Evolutionary conservation across 129 eudicot genomes (phyloP).

Genomic region (Kitagawia praeruptora): DNA sequence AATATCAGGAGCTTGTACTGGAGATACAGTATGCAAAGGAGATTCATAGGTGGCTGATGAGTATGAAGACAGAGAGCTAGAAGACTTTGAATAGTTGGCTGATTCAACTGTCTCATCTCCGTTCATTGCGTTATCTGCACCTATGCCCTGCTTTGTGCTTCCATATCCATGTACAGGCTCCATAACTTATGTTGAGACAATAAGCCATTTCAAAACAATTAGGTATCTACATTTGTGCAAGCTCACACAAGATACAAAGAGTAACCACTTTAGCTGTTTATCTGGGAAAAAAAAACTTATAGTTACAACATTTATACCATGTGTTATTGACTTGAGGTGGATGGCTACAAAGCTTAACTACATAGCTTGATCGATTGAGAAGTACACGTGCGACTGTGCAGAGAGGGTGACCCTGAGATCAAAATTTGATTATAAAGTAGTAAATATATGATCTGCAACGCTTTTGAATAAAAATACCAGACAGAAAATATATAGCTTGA

Average conservation of each 20-base stretch:
- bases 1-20: constrained; percentile 41
- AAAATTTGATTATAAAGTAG: not conserved
- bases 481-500: no score
- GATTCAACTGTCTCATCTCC: constrained; percentile 9
- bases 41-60: constrained; percentile 34
- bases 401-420: constrained; percentile 7
- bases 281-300: not conserved
- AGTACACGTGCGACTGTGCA: not conserved
- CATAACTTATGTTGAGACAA: not conserved
- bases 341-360: not conserved
- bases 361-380: not conserved
- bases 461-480: not conserved
- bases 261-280: not conserved
- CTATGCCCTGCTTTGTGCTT: not conserved
- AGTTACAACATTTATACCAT: not conserved
- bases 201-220: not conserved
- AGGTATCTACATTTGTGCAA: not conserved
- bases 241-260: not conserved
- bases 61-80: constrained; percentile 17
- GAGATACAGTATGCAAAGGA: constrained; percentile 13
- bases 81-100: constrained; percentile 9
- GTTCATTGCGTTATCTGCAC: not conserved
- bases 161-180: not conserved
- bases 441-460: not conserved
- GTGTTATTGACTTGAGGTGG: constrained; percentile 1